A percentile compares a stretch with the other conserved stretches of the same genome.
Conservation (phyloP, 225 moss, liverwort and hornwort species). For the Lunularia cruciata region DNA sequence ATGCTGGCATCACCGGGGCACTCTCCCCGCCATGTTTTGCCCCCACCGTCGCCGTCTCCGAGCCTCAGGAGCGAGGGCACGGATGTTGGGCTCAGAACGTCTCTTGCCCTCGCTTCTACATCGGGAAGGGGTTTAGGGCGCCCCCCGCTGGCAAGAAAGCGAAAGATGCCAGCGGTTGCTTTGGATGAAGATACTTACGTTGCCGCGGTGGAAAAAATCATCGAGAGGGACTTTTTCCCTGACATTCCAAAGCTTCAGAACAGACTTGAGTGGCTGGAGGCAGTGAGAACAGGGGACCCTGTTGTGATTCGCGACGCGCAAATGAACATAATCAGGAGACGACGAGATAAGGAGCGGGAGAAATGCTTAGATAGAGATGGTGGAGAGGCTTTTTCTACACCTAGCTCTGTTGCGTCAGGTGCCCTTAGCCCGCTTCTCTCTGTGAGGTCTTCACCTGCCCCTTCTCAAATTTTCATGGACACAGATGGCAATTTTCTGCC, state of each 20-base stretch:
- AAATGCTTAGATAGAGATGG: conserved; percentile 59
- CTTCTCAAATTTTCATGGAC: conserved; percentile 50
- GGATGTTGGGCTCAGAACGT: conserved; percentile 47
- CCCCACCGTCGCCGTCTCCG: conserved; percentile 65
- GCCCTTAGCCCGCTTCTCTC: conserved; percentile 66
- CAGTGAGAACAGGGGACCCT: conserved; percentile 88
- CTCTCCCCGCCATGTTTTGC: conserved; percentile 76
- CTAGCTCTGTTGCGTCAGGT: conserved; percentile 74
- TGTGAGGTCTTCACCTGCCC: conserved; percentile 68
- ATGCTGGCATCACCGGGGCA: conserved; percentile 98
- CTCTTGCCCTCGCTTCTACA: conserved; percentile 45
- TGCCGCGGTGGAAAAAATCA: conserved; percentile 92
- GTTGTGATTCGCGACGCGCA: conserved; percentile 86
- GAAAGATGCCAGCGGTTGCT: conserved; percentile 58
- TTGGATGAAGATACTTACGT: conserved; percentile 95
- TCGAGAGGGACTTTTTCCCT: conserved; percentile 95
- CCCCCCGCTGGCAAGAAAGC: conserved; percentile 52
- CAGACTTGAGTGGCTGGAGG: conserved; percentile 92
- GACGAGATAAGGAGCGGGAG: conserved; percentile 71
- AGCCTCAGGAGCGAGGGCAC: conserved; percentile 49
- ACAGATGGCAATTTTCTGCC: conserved; percentile 17
- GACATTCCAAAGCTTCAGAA: conserved; percentile 99
- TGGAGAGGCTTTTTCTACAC: conserved; percentile 57
- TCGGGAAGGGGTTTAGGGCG: conserved; percentile 46
- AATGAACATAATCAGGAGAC: conserved; percentile 76